Percentiles rank a stretch among this genome's conserved stretches.
These are phyloP conservation scores for Candida gigantensis DNA, from an alignment of 1,139 yeast species.

Conservation along the genomic window DNA sequence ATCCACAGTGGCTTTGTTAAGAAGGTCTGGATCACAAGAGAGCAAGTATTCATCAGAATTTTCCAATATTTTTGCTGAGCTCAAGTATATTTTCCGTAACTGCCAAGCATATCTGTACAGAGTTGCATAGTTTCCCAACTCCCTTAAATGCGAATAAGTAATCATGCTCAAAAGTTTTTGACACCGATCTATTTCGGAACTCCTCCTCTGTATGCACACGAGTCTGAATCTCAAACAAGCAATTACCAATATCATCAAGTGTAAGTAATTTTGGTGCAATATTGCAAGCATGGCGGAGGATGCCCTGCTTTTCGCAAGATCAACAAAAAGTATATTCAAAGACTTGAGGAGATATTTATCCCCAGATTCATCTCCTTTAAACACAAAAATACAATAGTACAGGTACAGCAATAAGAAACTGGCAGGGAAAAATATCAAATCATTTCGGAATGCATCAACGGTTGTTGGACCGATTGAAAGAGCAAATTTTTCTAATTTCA, in stretches of 20 bases:
- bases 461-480: background rate
- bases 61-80: constrained; percentile 4
- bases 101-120: constrained; percentile 9
- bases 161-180: background rate
- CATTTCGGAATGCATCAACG: constrained; percentile 10
- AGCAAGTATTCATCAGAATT: background rate
- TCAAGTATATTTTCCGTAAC: constrained; percentile 9
- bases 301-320: constrained; percentile 20
- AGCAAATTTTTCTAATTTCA: background rate
- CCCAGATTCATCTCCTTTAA: constrained; percentile 18
- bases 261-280: constrained; percentile 15
- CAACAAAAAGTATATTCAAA: constrained; percentile 19
- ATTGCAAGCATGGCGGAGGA: constrained; percentile 15
- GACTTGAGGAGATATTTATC: constrained; percentile 28
- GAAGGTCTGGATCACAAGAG: constrained; percentile 2
- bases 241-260: constrained; percentile 11
- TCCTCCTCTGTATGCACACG: constrained; percentile 8
- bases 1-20: constrained; percentile 3
- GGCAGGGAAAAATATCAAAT: constrained; percentile 9
- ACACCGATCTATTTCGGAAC: too few species aligned
- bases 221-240: constrained; percentile 10
- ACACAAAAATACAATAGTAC: constrained; percentile 22
- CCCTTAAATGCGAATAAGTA: background rate
- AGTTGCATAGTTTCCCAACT: constrained; percentile 1
- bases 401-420: constrained; percentile 23